These are phyloP conservation scores for Olyra latifolia DNA, from an alignment of 176 grass and related monocot species.

Conservation along the genomic window DNA sequence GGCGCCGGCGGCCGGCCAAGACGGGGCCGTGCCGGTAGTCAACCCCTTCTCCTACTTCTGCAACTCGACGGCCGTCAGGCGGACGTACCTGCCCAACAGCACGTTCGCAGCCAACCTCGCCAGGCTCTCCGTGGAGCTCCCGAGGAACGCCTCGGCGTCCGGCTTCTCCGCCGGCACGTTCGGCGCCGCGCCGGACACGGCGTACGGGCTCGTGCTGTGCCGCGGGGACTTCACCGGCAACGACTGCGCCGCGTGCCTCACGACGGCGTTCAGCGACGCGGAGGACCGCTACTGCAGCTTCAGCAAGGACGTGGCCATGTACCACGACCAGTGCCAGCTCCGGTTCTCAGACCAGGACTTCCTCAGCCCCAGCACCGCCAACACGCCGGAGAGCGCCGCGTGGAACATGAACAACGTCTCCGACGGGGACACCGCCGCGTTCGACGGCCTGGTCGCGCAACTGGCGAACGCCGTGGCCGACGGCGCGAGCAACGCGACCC, in stretches of 20 bases:
- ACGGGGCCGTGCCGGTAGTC: conserved; percentile 20
- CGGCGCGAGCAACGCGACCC: conserved; percentile 7
- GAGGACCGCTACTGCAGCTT: background rate
- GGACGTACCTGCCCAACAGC: conserved; percentile 34
- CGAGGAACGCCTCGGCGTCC: conserved; percentile 25
- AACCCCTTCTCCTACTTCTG: conserved; percentile 33
- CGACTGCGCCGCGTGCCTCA: conserved; percentile 30
- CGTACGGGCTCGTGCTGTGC: conserved; percentile 52
- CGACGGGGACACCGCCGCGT: background rate
- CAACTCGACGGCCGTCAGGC: background rate
- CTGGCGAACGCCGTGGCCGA: conserved; percentile 28
- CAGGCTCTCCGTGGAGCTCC: conserved; percentile 27
- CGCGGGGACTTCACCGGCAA: conserved; percentile 33
- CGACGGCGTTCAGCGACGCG: background rate
- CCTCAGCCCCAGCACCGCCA: conserved; percentile 17
- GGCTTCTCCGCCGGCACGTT: conserved; percentile 36
- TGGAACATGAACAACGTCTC: conserved; percentile 46
- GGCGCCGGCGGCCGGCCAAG: background rate
- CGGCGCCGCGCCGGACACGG: conserved; percentile 19
- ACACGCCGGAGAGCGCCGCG: conserved; percentile 11
- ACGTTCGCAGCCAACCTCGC: conserved; percentile 43
- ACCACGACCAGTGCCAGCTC: conserved; percentile 54
- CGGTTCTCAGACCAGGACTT: conserved; percentile 38
- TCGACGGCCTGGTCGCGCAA: conserved; percentile 23
- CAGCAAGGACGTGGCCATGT: conserved; percentile 43